Percentiles rank a stretch among this genome's conserved stretches.
phyloP scores from a whole-genome alignment of 164 flowering plant species.

The Stephania yunnanensis region DNA sequence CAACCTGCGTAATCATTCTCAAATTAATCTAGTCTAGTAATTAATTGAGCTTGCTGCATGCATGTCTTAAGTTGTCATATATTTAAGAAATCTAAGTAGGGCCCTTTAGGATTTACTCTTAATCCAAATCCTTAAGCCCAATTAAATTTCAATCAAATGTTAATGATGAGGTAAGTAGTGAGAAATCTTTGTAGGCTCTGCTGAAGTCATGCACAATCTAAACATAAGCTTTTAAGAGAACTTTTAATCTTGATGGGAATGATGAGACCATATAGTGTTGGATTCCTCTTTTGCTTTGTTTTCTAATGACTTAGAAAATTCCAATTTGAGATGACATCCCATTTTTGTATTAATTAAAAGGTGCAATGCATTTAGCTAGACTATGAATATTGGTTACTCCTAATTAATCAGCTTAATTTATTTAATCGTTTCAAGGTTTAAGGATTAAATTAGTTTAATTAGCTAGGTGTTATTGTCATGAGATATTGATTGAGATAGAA shows the following conservation, averaged over 20 bases:
- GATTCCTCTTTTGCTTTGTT: background rate
- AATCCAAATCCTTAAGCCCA: background rate
- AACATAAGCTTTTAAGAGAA: background rate
- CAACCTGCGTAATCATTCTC: background rate
- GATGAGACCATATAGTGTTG: background rate
- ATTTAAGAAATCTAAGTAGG: background rate
- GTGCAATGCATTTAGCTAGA: background rate
- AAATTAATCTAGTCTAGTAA: too few species aligned
- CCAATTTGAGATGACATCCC: background rate
- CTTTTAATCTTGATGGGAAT: background rate
- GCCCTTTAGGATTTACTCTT: background rate
- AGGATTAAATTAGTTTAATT: too few species aligned
- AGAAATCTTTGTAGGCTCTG: background rate
- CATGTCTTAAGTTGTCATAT: background rate
- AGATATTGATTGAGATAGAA: too few species aligned
- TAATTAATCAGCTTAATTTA: too few species aligned
- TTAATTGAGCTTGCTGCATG: background rate
- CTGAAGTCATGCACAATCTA: background rate
- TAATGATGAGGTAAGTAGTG: background rate
- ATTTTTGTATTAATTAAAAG: background rate
- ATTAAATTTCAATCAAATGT: too few species aligned
- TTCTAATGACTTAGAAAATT: background rate
- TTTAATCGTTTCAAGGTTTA: too few species aligned
- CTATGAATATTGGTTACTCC: too few species aligned
- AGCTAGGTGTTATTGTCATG: too few species aligned